phyloP scores from a whole-genome alignment of 2,329 filamentous ascomycete species.

The Septoria petroselini region DNA sequence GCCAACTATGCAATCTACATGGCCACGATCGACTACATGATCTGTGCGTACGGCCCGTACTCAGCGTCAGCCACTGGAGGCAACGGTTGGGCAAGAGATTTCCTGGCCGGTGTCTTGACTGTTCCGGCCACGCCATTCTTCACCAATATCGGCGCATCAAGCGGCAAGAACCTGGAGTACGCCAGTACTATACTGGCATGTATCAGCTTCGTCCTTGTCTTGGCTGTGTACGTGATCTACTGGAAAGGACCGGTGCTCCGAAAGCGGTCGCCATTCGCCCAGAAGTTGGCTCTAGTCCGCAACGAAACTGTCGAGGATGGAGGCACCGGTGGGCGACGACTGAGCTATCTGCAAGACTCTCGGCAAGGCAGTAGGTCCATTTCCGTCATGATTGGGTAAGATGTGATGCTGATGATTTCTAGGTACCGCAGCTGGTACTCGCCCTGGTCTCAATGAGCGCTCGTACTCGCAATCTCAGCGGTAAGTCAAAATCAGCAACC shows the following conservation, averaged over 20 bases:
- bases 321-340: conserved; percentile 24
- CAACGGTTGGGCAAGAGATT: conserved; percentile 71
- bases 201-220: conserved; percentile 51
- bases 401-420: neutral
- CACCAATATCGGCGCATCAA: conserved; percentile 39
- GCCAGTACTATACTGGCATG: conserved; percentile 56
- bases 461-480: conserved; percentile 32
- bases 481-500: neutral
- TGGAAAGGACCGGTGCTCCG: conserved; percentile 55
- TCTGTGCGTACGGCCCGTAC: conserved; percentile 70
- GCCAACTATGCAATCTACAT: conserved; percentile 62
- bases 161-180: conserved; percentile 49
- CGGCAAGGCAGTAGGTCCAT: conserved; percentile 28
- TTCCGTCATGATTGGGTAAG: neutral
- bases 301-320: conserved; percentile 27
- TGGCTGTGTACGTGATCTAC: conserved; percentile 58
- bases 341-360: conserved; percentile 25
- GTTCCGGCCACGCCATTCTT: conserved; percentile 64
- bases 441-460: conserved; percentile 27
- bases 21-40: conserved; percentile 76
- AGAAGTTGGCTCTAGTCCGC: conserved; percentile 39
- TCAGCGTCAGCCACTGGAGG: conserved; percentile 72
- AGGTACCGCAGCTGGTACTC: conserved; percentile 8
- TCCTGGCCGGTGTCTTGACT: conserved; percentile 69
- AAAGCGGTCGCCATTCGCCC: conserved; percentile 52